Conservation (phyloP, 257 asterid genomes). For the Plantago ovata region DNA sequence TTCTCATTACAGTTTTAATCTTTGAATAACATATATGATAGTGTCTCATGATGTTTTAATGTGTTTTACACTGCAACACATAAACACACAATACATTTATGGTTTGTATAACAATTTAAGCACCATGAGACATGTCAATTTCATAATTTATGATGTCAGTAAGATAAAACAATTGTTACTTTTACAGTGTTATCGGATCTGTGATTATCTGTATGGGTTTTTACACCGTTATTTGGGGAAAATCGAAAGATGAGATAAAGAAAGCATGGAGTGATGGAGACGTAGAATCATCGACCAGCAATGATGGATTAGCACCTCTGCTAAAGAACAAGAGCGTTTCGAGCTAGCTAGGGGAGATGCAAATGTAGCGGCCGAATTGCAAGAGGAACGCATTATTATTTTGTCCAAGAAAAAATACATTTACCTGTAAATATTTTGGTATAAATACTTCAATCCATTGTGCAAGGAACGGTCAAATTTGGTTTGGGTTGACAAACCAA, state of each 20-base stretch:
- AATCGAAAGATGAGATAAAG: slow-evolving; percentile 21
- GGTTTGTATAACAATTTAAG: neutral
- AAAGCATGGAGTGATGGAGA: neutral
- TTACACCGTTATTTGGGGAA: slow-evolving; percentile 35
- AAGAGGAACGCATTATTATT: neutral
- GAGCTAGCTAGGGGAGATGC: neutral
- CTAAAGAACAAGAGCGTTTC: slow-evolving; percentile 9
- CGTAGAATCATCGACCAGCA: slow-evolving; percentile 9
- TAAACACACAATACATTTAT: no score
- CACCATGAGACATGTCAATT: neutral
- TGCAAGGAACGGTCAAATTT: neutral
- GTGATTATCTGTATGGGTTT: slow-evolving; percentile 29
- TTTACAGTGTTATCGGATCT: slow-evolving; percentile 31
- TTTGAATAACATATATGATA: no score
- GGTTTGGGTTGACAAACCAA: neutral
- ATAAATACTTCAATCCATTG: neutral
- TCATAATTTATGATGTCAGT: no score
- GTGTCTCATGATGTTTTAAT: no score
- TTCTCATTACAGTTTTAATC: no score
- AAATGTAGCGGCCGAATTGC: neutral
- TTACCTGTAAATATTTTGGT: neutral
- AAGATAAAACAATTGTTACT: neutral
- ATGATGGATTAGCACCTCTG: slow-evolving; percentile 9
- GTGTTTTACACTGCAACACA: no score
- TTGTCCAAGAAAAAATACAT: neutral